Base-by-base conservation (phyloP, 257 asterid species). In the Petunia axillaris region DNA sequence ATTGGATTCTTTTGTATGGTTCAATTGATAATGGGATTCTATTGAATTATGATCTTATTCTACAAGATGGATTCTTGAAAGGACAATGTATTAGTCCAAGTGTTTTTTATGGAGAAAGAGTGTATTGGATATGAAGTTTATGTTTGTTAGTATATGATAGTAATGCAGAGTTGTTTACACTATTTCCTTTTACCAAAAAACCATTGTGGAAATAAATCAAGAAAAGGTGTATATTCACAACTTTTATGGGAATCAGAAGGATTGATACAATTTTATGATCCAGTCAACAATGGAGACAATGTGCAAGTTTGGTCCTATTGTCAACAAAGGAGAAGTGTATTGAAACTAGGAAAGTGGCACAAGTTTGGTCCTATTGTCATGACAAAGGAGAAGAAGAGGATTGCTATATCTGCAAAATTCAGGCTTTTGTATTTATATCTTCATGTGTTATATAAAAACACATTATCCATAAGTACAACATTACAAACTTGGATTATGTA, bases 231-330 rank as follows among this genome's bases (percentile, higher is more conserved):
- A 10, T 73, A 50, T 44, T 41, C 82, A 52, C 80, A 81, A 35
- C 50, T 81, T 16, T 11, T 84, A 52, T 84, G 68, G 76, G 84
- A 84, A 84, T 81, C 84, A 38, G 82, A 53, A n/a, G 87, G 81
- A 1, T 5, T 11, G 1, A 64, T 84, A 40, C 63, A 84, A 8
- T 77, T 81, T 5, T 77, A 80, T 36, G 16, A 68, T 52, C 82
- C 79, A 7, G 64, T 44, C 9, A 25, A 50, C 1, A 60, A 39
- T n/a, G 63, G 60, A 60, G 39, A 64, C 84, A 84, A 3, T 68
- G 84, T 15, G 84, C 82, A 13, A 84, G 87, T 57, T 58, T n/a
- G n/a, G n/a, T n/a, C n/a, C n/a, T n/a, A n/a, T n/a, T n/a, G n/a
- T n/a, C n/a, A n/a, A n/a, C n/a, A n/a, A n/a, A n/a, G n/a, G n/a